Conservation (phyloP, 2,329 filamentous ascomycete genomes). For the Xylaria sp. region DNA sequence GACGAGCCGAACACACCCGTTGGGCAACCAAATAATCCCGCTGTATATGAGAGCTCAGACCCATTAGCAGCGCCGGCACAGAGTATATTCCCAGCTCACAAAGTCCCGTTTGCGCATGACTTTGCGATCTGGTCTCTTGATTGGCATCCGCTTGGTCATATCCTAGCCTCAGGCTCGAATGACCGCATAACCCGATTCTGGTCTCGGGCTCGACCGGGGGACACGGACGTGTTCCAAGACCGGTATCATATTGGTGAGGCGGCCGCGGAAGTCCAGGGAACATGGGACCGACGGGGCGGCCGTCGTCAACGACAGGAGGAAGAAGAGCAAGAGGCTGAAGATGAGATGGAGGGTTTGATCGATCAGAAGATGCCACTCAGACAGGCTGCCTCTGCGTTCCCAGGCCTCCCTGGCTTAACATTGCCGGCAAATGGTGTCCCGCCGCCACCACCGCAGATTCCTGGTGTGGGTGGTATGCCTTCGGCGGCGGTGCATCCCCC, state of each 20-base stretch:
- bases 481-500: conserved; percentile 53
- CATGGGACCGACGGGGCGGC: conserved; percentile 84
- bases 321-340: conserved; percentile 91
- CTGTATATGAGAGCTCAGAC: conserved; percentile 87
- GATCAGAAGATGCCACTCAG: conserved; percentile 85
- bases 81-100: conserved; percentile 92
- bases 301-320: conserved; percentile 86
- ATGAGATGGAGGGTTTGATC: conserved; percentile 90
- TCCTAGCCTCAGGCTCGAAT: conserved; percentile 94
- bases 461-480: conserved; percentile 46
- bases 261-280: conserved; percentile 93
- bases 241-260: conserved; percentile 95
- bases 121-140: conserved; percentile 97
- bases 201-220: conserved; percentile 89
- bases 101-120: conserved; percentile 86
- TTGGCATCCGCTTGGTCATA: conserved; percentile 96
- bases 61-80: conserved; percentile 83
- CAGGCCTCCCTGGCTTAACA: conserved; percentile 66
- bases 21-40: conserved; percentile 75
- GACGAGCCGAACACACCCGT: conserved; percentile 90
- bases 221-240: conserved; percentile 85
- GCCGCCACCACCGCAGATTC: conserved; percentile 50
- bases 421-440: conserved; percentile 52
- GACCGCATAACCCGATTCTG: conserved; percentile 97
- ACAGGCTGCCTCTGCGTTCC: conserved; percentile 60